Evolutionary conservation across 2,329 filamentous ascomycete genomes (phyloP), one percentile per base, ranked within the genome.

Genomic region (Botryotinia narcissicola): DNA sequence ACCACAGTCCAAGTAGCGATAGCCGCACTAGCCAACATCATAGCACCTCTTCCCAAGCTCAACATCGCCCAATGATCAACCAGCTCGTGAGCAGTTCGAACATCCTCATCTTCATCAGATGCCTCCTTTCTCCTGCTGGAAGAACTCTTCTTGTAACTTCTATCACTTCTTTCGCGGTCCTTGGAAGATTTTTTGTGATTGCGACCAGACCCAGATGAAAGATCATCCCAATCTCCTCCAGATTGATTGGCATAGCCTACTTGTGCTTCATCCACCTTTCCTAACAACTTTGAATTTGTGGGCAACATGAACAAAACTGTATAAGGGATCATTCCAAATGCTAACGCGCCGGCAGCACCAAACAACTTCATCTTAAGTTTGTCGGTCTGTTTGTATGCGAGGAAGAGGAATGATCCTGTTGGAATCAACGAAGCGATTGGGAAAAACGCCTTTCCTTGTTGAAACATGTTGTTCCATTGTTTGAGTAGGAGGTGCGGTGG

Each of bases 61-160:
- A 89, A 78, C 68, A 83, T 81, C 4, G 83, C 87, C 88, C 88
- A 90, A 73, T 81, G 82, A 77, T 90, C 87, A 54, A 90, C 83
- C 76, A 90, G 79, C 73, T 81, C 83, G 80, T 88, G 86, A 12
- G 83, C 82, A 0, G 82, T 85, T 81, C 86, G 85, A 80, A 86
- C 83, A 71, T 83, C 80, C 73, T 86, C 85, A 2, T 78, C 80
- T 29, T 83, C 80, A 72, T 76, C 77, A 72, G 84, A 83, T 40
- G 16, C 51, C n/a, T 80, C 80, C 62, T 83, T 76, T 46, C 61
- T 72, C 60, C 61, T 72, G 46, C 70, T 60, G 12, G 70, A 72
- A 12, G 70, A 72, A 54, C 61, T 72, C 61, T 72, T 72, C 61
- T 72, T 72, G 12, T 51, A 72, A 59, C 70, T 67, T n/a, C 61